phyloP scores from a whole-genome alignment of 192 early-diverging fungal genomes.

The Coemansia nantahalensis region DNA sequence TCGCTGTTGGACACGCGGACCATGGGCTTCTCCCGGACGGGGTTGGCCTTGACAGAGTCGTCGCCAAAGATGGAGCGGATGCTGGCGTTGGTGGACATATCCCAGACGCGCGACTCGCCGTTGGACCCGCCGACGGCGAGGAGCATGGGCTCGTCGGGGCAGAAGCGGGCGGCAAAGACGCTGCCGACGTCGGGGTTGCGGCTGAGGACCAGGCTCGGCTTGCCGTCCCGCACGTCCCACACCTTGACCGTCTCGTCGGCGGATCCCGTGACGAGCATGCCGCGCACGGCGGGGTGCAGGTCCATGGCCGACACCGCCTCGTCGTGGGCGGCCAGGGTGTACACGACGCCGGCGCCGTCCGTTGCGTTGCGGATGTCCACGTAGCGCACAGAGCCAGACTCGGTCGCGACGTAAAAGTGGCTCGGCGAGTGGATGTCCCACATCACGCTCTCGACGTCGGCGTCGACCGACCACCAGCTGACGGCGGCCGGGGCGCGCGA shows the following conservation, averaged over 20 bases:
- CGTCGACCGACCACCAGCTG: slow-evolving; percentile 63
- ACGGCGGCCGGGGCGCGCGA: slow-evolving; percentile 78
- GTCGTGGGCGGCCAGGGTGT: slow-evolving; percentile 92
- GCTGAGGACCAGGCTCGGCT: slow-evolving; percentile 81
- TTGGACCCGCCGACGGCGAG: slow-evolving; percentile 84
- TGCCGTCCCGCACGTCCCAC: slow-evolving; percentile 77
- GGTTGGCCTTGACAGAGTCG: slow-evolving; percentile 1
- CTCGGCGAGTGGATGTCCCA: slow-evolving; percentile 89
- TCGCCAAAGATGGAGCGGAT: slow-evolving; percentile 56
- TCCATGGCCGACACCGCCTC: slow-evolving; percentile 85
- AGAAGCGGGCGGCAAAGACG: slow-evolving; percentile 85
- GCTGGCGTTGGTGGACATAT: slow-evolving; percentile 84
- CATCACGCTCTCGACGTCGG: slow-evolving; percentile 88
- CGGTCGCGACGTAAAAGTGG: slow-evolving; percentile 79
- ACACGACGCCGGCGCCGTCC: slow-evolving; percentile 58
- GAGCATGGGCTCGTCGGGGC: slow-evolving; percentile 88
- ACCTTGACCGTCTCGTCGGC: slow-evolving; percentile 90
- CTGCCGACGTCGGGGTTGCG: slow-evolving; percentile 80
- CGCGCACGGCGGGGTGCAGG: slow-evolving; percentile 72
- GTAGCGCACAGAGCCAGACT: slow-evolving; percentile 88
- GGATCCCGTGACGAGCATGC: slow-evolving; percentile 88
- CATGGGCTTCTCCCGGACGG: slow-evolving; percentile 52
- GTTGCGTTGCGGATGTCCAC: slow-evolving; percentile 71
- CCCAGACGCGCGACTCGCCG: slow-evolving; percentile 92
- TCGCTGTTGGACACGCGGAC: slow-evolving; percentile 34